Percentiles rank a stretch among this genome's conserved stretches.
These are phyloP conservation scores for Dimargaris cristalligena DNA, from an alignment of 192 early-diverging fungal species.

Conservation along the genomic window DNA sequence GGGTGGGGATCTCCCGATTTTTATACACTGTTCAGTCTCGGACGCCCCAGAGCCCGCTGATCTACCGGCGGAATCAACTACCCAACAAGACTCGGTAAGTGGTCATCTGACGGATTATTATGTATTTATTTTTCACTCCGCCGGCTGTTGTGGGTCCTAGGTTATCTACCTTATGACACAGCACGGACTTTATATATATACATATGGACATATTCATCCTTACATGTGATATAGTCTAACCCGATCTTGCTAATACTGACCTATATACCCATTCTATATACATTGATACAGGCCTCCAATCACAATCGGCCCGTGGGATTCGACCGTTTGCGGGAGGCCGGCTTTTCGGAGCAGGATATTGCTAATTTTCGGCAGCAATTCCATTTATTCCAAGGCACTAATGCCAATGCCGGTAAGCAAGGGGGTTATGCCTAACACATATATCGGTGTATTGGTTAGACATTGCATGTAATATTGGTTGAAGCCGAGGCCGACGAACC, in stretches of 20 bases:
- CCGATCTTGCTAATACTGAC: slow-evolving; percentile 8
- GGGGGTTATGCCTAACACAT: too few relatives aligned
- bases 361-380: slow-evolving; percentile 33
- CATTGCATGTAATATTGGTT: not conserved
- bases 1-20: slow-evolving; percentile 17
- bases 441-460: not conserved
- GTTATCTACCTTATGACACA: not conserved
- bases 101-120: slow-evolving; percentile 12
- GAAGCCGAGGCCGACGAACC: not conserved
- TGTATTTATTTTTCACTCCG: slow-evolving; percentile 2
- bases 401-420: slow-evolving; percentile 5
- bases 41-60: slow-evolving; percentile 16
- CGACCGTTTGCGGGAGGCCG: slow-evolving; percentile 36
- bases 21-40: slow-evolving; percentile 34
- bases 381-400: slow-evolving; percentile 30
- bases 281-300: too few relatives aligned
- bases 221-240: slow-evolving; percentile 12
- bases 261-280: too few relatives aligned
- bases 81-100: slow-evolving; percentile 11
- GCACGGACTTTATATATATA: slow-evolving; percentile 2
- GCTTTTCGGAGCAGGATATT: slow-evolving; percentile 39
- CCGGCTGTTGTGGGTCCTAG: not conserved
- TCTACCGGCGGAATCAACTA: slow-evolving; percentile 12
- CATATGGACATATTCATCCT: slow-evolving; percentile 5
- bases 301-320: slow-evolving; percentile 34